Percentiles rank a stretch among this genome's conserved stretches.
Conservation (phyloP, 257 asterid species). For the Solanum corneliomulleri region DNA sequence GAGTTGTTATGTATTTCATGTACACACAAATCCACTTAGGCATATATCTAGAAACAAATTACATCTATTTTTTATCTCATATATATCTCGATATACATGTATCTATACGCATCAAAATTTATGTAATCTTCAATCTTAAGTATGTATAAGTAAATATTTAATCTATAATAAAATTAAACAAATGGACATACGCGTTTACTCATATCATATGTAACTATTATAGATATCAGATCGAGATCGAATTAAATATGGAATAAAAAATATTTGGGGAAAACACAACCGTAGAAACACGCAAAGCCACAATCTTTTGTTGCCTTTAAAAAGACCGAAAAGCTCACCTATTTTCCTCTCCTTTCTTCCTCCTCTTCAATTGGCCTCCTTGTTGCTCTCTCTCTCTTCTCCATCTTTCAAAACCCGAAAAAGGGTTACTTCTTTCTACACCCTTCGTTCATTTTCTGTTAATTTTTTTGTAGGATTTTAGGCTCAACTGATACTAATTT, state of each 20-base stretch:
- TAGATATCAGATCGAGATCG: not conserved
- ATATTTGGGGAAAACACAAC: not conserved
- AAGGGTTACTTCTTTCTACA: not conserved
- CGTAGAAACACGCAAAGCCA: not conserved
- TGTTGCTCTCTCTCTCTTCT: not conserved
- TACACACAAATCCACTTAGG: no score
- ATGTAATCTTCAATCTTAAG: not conserved
- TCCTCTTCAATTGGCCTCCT: not conserved
- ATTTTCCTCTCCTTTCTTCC: not conserved
- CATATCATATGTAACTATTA: accelerated
- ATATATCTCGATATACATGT: no score
- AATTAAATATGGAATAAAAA: not conserved
- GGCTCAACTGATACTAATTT: not conserved
- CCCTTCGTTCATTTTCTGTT: not conserved
- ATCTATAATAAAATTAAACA: no score
- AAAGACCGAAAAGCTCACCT: not conserved
- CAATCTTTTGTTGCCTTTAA: not conserved
- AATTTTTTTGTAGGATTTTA: not conserved
- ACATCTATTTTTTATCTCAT: not conserved
- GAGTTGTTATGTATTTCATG: not conserved
- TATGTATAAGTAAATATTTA: no score
- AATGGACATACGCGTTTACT: accelerated
- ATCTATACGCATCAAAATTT: not conserved
- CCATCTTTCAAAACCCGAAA: not conserved
- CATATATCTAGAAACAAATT: not conserved